Percentiles rank a stretch among this genome's conserved stretches.
phyloP scores from a whole-genome alignment of 805 yeast genomes.

The Allodekkera sacchari region DNA sequence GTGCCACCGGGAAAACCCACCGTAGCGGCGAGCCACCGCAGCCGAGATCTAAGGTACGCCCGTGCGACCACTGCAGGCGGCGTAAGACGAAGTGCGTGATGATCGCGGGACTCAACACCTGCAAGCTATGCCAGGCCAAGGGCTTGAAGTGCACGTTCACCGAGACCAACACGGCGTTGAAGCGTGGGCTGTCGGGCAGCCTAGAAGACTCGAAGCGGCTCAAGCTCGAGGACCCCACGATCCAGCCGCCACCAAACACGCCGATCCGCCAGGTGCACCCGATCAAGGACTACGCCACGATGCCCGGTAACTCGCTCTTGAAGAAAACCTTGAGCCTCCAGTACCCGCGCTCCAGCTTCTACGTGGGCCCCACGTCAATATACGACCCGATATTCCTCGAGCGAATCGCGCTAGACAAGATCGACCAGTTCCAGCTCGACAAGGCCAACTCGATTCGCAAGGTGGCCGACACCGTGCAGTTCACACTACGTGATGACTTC shows the following conservation, averaged over 20 bases:
- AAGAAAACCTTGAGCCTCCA: conserved; percentile 69
- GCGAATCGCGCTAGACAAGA: conserved; percentile 53
- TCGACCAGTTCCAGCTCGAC: conserved; percentile 73
- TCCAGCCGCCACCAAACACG: conserved; percentile 30
- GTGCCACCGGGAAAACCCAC: background rate
- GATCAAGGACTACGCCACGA: conserved; percentile 55
- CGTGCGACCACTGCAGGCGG: conserved; percentile 82
- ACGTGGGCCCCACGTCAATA: conserved; percentile 81
- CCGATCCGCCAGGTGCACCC: conserved; percentile 48
- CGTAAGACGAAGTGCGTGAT: conserved; percentile 74
- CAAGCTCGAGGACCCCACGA: conserved; percentile 25
- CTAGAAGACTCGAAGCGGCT: conserved; percentile 21
- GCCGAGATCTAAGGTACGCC: conserved; percentile 38
- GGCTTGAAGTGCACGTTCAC: conserved; percentile 68
- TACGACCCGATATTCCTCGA: conserved; percentile 69
- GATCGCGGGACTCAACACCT: conserved; percentile 51
- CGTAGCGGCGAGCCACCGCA: conserved; percentile 24
- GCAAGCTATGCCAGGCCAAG: conserved; percentile 71
- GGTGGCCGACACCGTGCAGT: conserved; percentile 70
- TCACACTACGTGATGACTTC: conserved; percentile 73
- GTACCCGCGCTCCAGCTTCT: conserved; percentile 83
- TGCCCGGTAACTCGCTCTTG: conserved; percentile 55
- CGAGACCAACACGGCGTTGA: conserved; percentile 38
- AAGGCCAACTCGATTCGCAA: conserved; percentile 62
- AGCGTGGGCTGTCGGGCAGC: conserved; percentile 27